Conservation (phyloP, 495 filamentous ascomycete genomes). For the Aspergillus homomorphus region DNA sequence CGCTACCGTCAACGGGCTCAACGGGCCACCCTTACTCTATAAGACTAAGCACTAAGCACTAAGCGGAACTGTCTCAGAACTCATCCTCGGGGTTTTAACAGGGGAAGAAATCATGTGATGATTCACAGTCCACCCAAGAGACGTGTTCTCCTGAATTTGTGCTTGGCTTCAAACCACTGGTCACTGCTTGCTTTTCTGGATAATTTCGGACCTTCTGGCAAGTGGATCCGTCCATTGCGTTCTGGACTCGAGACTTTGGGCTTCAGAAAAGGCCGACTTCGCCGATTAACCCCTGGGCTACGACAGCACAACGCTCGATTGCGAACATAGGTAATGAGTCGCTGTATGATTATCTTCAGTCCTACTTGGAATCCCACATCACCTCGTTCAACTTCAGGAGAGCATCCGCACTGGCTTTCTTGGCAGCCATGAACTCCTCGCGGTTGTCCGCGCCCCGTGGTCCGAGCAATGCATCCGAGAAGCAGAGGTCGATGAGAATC, state of each 20-base stretch:
- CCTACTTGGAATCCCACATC: constrained; percentile 62
- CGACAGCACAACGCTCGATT: not conserved
- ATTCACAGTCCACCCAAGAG: not conserved
- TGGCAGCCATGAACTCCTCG: constrained; percentile 69
- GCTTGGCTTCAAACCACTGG: not conserved
- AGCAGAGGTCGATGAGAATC: constrained; percentile 78
- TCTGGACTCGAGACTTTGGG: not conserved
- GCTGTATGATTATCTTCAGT: not conserved
- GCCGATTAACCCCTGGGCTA: not conserved
- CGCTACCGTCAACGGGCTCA: not conserved
- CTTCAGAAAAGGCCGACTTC: not conserved
- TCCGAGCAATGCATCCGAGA: constrained; percentile 66
- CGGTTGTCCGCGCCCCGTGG: constrained; percentile 60
- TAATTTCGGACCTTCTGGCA: not conserved
- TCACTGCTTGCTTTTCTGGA: not conserved
- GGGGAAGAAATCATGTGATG: not conserved
- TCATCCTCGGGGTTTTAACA: not conserved
- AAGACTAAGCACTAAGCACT: not conserved
- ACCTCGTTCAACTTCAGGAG: constrained; percentile 73
- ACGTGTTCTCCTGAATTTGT: not conserved
- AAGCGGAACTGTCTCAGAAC: not conserved
- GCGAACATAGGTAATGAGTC: not conserved
- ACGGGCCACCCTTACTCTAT: not conserved
- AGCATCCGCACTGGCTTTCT: constrained; percentile 72
- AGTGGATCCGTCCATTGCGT: not conserved